Evolutionary conservation across 139 green algal genomes (phyloP).

Genomic region (Haematococcus lacustris): DNA sequence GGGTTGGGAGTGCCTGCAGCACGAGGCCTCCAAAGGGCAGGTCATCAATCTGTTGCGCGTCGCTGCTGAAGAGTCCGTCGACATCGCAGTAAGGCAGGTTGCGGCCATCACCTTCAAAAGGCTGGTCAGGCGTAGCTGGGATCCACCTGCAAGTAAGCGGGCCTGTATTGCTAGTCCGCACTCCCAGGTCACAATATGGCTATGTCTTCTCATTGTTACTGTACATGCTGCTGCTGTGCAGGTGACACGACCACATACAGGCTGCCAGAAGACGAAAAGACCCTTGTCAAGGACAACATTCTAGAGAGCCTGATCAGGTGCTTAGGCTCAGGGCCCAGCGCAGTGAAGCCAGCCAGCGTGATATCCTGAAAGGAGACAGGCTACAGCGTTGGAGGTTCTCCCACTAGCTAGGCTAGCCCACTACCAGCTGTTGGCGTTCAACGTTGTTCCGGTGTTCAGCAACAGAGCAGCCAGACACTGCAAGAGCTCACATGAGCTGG

Average conservation of each 20-base stretch:
- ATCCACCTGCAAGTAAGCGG: too few species aligned
- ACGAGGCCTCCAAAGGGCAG: conserved; percentile 54
- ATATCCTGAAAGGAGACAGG: not conserved
- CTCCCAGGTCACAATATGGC: too few species aligned
- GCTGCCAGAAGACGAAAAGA: conserved; percentile 64
- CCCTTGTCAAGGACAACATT: conserved; percentile 63
- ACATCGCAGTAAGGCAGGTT: conserved; percentile 71
- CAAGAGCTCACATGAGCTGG: too few species aligned
- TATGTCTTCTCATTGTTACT: too few species aligned
- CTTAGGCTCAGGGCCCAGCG: not conserved
- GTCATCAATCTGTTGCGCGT: conserved; percentile 75
- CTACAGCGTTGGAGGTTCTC: too few species aligned
- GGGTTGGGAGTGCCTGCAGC: conserved; percentile 27
- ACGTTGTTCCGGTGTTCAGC: too few species aligned
- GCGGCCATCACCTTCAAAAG: conserved; percentile 95
- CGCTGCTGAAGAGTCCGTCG: conserved; percentile 58
- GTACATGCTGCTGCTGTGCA: not conserved
- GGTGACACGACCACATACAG: conserved; percentile 8
- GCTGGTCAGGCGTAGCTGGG: conserved; percentile 75
- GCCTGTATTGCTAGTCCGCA: too few species aligned
- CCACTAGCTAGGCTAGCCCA: too few species aligned
- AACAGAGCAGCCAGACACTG: too few species aligned
- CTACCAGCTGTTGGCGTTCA: too few species aligned
- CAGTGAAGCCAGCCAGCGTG: too few species aligned
- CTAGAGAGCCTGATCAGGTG: conserved; percentile 66